Conservation (phyloP, 352 stramenopile species). For the Pythium aquatile region DNA sequence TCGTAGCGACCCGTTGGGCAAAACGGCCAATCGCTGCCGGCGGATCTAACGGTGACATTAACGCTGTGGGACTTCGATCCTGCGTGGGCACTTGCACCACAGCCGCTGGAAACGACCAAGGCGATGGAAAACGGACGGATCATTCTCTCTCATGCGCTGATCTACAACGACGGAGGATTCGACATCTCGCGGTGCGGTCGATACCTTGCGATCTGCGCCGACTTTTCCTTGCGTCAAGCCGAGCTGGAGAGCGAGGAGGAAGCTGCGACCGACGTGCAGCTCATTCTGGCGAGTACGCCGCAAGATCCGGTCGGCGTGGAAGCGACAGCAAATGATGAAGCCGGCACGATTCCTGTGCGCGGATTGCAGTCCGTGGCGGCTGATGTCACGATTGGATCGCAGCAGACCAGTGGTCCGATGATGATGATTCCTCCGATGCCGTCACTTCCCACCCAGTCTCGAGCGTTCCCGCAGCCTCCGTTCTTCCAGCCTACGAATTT, state of each 20-base stretch:
- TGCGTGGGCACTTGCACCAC: slow-evolving; percentile 67
- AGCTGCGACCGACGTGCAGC: slow-evolving; percentile 71
- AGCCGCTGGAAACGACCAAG: slow-evolving; percentile 74
- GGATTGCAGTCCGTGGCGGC: slow-evolving; percentile 19
- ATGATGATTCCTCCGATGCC: slow-evolving; percentile 17
- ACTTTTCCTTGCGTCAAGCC: slow-evolving; percentile 91
- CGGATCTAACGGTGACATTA: slow-evolving; percentile 92
- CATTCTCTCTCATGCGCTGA: slow-evolving; percentile 89
- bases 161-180: slow-evolving; percentile 98
- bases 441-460: slow-evolving; percentile 22
- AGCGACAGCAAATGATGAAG: slow-evolving; percentile 57
- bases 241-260: slow-evolving; percentile 85
- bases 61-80: slow-evolving; percentile 95
- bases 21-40: slow-evolving; percentile 63
- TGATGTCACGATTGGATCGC: slow-evolving; percentile 16
- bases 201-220: slow-evolving; percentile 93
- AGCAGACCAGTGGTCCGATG: not conserved
- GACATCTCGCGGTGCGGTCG: slow-evolving; percentile 95
- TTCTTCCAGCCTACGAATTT: slow-evolving; percentile 14
- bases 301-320: slow-evolving; percentile 57
- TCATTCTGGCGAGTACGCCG: slow-evolving; percentile 62
- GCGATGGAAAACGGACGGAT: slow-evolving; percentile 84
- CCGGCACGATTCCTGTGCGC: slow-evolving; percentile 21
- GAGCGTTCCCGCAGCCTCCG: slow-evolving; percentile 19
- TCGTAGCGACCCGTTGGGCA: slow-evolving; percentile 55